Percentiles rank a stretch among this genome's conserved stretches.
These are phyloP conservation scores for Aspergillaceae sp. DNA, from an alignment of 2,329 filamentous ascomycete species.

Conservation along the genomic window DNA sequence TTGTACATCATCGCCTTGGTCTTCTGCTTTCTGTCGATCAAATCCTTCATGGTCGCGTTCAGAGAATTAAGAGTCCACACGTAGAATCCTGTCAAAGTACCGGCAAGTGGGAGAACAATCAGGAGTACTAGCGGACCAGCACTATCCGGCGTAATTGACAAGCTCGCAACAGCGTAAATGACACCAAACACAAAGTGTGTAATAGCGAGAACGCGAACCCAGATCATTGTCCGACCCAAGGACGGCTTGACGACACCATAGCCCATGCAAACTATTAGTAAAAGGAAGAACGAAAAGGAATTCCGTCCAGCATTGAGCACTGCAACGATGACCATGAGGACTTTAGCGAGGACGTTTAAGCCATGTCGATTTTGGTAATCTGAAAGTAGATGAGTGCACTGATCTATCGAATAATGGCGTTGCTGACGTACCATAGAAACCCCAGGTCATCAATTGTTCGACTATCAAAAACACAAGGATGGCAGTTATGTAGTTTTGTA, in stretches of 20 bases:
- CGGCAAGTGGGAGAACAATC: conserved; percentile 85
- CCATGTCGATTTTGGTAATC: conserved; percentile 91
- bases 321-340: conserved; percentile 82
- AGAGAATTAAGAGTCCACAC: conserved; percentile 97
- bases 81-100: conserved; percentile 90
- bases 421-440: conserved; percentile 68
- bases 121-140: conserved; percentile 85
- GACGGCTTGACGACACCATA: conserved; percentile 96
- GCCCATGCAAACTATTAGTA: conserved; percentile 98
- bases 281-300: conserved; percentile 95
- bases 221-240: conserved; percentile 87
- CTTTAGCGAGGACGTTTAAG: conserved; percentile 71
- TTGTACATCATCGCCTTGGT: conserved; percentile 94
- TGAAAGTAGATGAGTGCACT: conserved; percentile 34
- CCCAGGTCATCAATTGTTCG: conserved; percentile 98
- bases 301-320: conserved; percentile 89
- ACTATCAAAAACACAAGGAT: conserved; percentile 89
- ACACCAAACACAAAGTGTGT: conserved; percentile 93
- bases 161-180: conserved; percentile 81
- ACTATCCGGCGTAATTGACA: conserved; percentile 80
- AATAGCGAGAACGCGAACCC: conserved; percentile 80
- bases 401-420: not conserved
- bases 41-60: conserved; percentile 88
- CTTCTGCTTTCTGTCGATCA: conserved; percentile 88
- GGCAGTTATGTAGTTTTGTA: conserved; percentile 98